Evolutionary conservation across 2,329 filamentous ascomycete species (phyloP), one percentile per base, ranked within the genome.

Genomic region (Aspergillus ustus): DNA sequence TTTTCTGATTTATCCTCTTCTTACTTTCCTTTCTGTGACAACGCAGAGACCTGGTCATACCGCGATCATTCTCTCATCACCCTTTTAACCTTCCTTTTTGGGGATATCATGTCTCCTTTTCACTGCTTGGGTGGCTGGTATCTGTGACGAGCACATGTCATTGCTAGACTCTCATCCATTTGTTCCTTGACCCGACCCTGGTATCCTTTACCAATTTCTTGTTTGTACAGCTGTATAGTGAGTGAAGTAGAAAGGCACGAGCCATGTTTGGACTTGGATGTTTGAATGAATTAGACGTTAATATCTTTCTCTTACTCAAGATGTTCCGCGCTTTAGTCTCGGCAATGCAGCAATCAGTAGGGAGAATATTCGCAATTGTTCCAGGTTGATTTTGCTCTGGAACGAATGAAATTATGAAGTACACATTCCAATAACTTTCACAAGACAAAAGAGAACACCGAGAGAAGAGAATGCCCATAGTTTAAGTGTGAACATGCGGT

Each of bases 201-300:
- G 25, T 57, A 55, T 56, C 52, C 37, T 57, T 45, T 46, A 49
- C 51, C 31, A 57, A 40, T 22, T 45, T 34, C 58, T 49, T 52
- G 37, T 60, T 57, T 69, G 66, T 70, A 68, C 66, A 70, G 64
- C 64, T 70, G 67, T 68, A 69, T 69, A 69, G 55, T 66, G 60
- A 51, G 55, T 66, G 60, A 51, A 52, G 63, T 69, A 64, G 50
- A 57, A 61, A 52, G 44, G 22, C 48, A 61, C 50, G 54, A 58
- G 59, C 54, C 50, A 57, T 51, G 54, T 50, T 56, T 48, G 54
- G 49, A 22, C n/a, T 22, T 54, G 50, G 52, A 53, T 59, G 57
- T 45, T 59, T 20, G 44, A 60, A 59, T 40, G 56, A 62, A 56
- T 56, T 59, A 57, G 48, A 57, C 45, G 57, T 59, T 43, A 49